Percentiles rank a stretch among this genome's conserved stretches.
These are phyloP conservation scores for Penicillium salamii DNA, from an alignment of 495 filamentous ascomycete species.

Conservation along the genomic window DNA sequence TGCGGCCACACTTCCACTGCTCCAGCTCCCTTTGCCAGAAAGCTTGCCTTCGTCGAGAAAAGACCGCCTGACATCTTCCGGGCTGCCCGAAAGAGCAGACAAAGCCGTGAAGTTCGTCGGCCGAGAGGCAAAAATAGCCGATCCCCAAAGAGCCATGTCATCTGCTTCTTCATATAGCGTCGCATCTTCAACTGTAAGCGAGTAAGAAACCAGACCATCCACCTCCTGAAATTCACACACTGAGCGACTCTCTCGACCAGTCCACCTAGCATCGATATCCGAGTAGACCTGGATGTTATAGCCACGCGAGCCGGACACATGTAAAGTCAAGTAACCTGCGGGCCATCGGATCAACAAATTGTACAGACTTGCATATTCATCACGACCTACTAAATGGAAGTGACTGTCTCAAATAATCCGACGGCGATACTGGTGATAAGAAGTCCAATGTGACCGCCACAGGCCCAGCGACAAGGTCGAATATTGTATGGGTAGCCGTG, in stretches of 20 bases:
- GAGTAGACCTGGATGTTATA: conserved; percentile 44
- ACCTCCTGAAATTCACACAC: conserved; percentile 24
- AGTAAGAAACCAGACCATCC: conserved; percentile 23
- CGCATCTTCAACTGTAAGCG: conserved; percentile 35
- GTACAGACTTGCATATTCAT: background rate
- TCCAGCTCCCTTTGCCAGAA: conserved; percentile 21
- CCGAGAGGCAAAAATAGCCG: conserved; percentile 30
- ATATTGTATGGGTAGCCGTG: conserved; percentile 46
- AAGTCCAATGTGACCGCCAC: conserved; percentile 54
- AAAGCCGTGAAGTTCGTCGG: conserved; percentile 26
- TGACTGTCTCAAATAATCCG: conserved; percentile 76
- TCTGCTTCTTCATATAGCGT: conserved; percentile 36
- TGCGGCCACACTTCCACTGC: conserved; percentile 30
- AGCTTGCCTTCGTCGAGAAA: conserved; percentile 27
- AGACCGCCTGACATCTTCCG: conserved; percentile 15
- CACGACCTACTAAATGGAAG: conserved; percentile 62
- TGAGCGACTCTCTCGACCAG: conserved; percentile 32
- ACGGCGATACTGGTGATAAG: conserved; percentile 82
- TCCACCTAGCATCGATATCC: conserved; percentile 52
- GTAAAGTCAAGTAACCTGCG: conserved; percentile 63
- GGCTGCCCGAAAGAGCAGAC: conserved; percentile 25
- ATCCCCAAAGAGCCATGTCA: conserved; percentile 48
- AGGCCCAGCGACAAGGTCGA: conserved; percentile 40
- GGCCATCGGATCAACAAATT: conserved; percentile 8
- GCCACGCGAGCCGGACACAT: conserved; percentile 37